Percentiles rank a stretch among this genome's conserved stretches.
Evolutionary conservation across 768 basidiomycete species (phyloP).

Genomic region (Pluteus cervinus): DNA sequence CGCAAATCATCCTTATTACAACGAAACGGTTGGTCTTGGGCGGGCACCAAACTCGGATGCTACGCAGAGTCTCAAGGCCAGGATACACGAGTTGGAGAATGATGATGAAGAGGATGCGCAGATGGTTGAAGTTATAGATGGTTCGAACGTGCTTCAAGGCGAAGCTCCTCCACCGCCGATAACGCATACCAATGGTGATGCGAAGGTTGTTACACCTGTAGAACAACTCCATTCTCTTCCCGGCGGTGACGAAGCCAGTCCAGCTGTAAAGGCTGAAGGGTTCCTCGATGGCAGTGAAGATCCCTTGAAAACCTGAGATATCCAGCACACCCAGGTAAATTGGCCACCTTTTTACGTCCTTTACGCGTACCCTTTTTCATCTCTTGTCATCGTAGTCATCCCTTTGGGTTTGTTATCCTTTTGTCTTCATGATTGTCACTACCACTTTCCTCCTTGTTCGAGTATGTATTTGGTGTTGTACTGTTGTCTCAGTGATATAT

Average conservation of each 20-base stretch:
- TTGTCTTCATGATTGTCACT: too few species aligned
- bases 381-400: constrained; percentile 5
- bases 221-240: constrained; percentile 46
- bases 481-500: too few species aligned
- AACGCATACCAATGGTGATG: constrained; percentile 40
- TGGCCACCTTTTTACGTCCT: constrained; percentile 9
- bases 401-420: constrained; percentile 12
- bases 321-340: neutral
- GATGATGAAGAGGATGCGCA: constrained; percentile 33
- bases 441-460: too few species aligned
- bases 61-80: constrained; percentile 50
- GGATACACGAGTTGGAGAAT: constrained; percentile 58
- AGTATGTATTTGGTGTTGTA: too few species aligned
- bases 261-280: constrained; percentile 56
- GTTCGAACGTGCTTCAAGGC: constrained; percentile 24
- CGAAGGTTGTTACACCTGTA: constrained; percentile 27
- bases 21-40: constrained; percentile 38
- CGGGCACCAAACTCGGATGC: constrained; percentile 43
- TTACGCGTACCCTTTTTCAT: constrained; percentile 1
- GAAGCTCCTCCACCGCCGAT: constrained; percentile 44
- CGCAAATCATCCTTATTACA: constrained; percentile 40
- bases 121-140: constrained; percentile 30
- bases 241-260: constrained; percentile 46
- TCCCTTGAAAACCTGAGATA: constrained; percentile 31
- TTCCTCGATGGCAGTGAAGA: constrained; percentile 61